Conservation (phyloP, 257 asterid species). For the Solanum arcanum region DNA sequence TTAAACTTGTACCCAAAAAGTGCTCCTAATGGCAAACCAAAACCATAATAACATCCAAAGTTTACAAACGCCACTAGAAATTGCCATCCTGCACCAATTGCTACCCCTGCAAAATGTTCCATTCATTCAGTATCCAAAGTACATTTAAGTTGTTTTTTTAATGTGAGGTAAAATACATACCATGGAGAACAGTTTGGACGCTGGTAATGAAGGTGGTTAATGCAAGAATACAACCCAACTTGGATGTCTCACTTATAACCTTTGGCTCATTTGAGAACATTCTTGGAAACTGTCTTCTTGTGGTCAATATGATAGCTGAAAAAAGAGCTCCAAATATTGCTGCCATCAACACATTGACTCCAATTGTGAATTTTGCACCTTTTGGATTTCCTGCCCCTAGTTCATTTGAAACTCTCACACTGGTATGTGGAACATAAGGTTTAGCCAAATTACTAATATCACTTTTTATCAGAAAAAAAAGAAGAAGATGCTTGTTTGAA, state of each 20-base stretch:
- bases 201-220: conserved; percentile 16
- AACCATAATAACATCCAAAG: conserved; percentile 9
- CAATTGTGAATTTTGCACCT: conserved; percentile 16
- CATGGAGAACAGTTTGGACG: conserved; percentile 21
- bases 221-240: conserved; percentile 19
- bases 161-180: neutral
- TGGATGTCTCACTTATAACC: conserved; percentile 9
- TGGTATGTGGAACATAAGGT: neutral
- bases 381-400: conserved; percentile 28
- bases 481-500: neutral
- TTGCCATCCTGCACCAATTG: conserved; percentile 36
- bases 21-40: conserved; percentile 29
- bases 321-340: conserved; percentile 14
- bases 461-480: too few species aligned
- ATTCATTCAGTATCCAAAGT: neutral
- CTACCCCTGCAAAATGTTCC: conserved; percentile 14
- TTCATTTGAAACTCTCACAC: conserved; percentile 36
- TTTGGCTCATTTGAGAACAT: conserved; percentile 10
- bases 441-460: neutral
- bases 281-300: conserved; percentile 10
- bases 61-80: conserved; percentile 17
- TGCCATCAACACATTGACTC: conserved; percentile 13
- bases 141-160: neutral
- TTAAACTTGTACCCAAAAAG: conserved; percentile 20
- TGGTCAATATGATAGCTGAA: conserved; percentile 3